Evolutionary conservation across 1,284 basidiomycete genomes (phyloP).

Genomic region (Malassezia equina): DNA sequence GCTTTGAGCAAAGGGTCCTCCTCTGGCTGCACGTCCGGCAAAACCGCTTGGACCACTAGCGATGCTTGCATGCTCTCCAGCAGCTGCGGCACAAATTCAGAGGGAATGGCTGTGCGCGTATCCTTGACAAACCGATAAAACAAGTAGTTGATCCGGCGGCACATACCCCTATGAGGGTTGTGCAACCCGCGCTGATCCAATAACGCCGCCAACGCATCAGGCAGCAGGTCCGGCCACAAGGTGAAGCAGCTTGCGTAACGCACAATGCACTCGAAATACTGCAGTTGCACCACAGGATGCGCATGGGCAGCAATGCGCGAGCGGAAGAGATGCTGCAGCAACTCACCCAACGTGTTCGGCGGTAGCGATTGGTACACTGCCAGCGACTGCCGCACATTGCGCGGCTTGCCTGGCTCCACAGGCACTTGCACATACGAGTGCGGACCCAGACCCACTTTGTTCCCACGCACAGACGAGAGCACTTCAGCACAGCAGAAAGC

Average conservation of each 20-base stretch:
- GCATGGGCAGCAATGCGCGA: slow-evolving; percentile 75
- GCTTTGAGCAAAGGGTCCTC: slow-evolving; percentile 65
- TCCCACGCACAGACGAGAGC: slow-evolving; percentile 32
- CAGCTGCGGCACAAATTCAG: slow-evolving; percentile 57
- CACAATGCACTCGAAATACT: slow-evolving; percentile 84
- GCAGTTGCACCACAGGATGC: slow-evolving; percentile 75
- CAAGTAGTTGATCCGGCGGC: slow-evolving; percentile 77
- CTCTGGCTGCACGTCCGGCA: slow-evolving; percentile 54
- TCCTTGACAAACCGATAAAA: slow-evolving; percentile 89
- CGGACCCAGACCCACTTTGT: slow-evolving; percentile 39
- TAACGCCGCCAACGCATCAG: slow-evolving; percentile 68
- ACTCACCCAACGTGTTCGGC: slow-evolving; percentile 78
- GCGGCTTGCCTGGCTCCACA: slow-evolving; percentile 26
- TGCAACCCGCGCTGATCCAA: slow-evolving; percentile 83
- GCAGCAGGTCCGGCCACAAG: slow-evolving; percentile 69
- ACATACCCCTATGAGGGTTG: slow-evolving; percentile 62
- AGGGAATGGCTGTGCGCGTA: slow-evolving; percentile 60
- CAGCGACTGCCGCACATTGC: slow-evolving; percentile 28
- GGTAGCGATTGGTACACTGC: slow-evolving; percentile 52
- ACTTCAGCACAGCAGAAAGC: slow-evolving; percentile 83
- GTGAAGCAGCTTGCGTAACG: slow-evolving; percentile 89
- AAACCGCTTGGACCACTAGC: slow-evolving; percentile 51
- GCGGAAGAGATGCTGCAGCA: slow-evolving; percentile 71
- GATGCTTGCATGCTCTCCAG: slow-evolving; percentile 50
- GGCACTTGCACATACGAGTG: slow-evolving; percentile 40